phyloP scores from a whole-genome alignment of 768 basidiomycete species.

The Tricholoma saponaceum region DNA sequence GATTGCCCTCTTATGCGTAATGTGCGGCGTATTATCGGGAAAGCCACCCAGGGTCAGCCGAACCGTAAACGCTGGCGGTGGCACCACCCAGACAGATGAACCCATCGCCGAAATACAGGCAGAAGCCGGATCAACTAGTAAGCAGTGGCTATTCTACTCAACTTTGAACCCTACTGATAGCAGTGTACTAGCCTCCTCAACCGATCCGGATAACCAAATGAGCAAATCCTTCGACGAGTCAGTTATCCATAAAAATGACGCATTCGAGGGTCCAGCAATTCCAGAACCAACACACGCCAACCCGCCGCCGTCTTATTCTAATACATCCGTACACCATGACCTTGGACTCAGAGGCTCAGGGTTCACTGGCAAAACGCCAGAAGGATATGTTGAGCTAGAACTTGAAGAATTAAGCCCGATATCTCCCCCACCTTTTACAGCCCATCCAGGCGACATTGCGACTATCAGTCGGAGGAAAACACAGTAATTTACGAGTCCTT shows the following conservation, averaged over 20 bases:
- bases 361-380: no score
- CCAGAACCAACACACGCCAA: slow-evolving; percentile 4
- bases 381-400: not conserved
- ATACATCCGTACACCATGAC: not conserved
- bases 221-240: slow-evolving; percentile 20
- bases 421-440: not conserved
- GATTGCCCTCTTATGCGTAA: no score
- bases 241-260: slow-evolving; percentile 16
- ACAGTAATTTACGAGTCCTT: not conserved
- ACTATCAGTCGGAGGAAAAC: not conserved
- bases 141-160: not conserved
- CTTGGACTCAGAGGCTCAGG: not conserved
- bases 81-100: no score
- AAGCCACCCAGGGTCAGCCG: no score
- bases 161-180: not conserved
- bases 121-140: no score
- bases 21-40: no score
- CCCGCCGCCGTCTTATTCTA: not conserved
- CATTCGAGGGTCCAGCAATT: slow-evolving; percentile 14
- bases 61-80: no score
- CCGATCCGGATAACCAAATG: slow-evolving; percentile 24
- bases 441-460: not conserved
- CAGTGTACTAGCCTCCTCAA: not conserved
- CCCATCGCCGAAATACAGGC: no score
- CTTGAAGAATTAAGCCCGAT: not conserved